Percentiles rank a stretch among this genome's conserved stretches.
Conservation (phyloP, 1,284 basidiomycete species). For the Jaminaea rosea region DNA sequence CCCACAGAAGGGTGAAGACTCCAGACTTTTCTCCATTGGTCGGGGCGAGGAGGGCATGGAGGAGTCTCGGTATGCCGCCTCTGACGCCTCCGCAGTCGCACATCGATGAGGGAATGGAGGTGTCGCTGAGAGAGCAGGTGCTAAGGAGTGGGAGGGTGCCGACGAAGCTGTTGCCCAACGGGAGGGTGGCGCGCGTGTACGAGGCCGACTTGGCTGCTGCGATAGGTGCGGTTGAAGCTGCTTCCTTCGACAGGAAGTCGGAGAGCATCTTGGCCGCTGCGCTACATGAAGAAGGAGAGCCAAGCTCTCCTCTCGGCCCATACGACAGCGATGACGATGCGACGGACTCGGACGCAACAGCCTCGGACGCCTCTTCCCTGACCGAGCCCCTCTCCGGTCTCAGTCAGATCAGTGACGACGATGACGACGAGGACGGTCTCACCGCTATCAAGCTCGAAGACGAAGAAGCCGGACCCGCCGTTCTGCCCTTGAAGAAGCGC, state of each 20-base stretch:
- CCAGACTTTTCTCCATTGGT: conserved; percentile 40
- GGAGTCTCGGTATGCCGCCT: conserved; percentile 16
- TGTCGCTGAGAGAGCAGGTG: background rate
- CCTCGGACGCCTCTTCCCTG: conserved; percentile 25
- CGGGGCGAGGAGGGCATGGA: conserved; percentile 31
- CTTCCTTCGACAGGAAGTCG: background rate
- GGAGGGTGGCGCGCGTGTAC: background rate
- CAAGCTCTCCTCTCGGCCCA: background rate
- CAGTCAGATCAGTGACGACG: conserved; percentile 19
- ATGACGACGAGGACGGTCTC: conserved; percentile 27
- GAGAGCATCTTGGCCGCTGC: background rate
- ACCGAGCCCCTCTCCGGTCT: conserved; percentile 32
- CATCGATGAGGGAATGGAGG: background rate
- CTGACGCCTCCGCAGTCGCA: conserved; percentile 17
- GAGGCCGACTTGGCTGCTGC: conserved; percentile 2
- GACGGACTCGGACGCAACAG: conserved; percentile 2
- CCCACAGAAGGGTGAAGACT: conserved; percentile 22
- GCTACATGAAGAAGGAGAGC: background rate
- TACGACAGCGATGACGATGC: conserved; percentile 10
- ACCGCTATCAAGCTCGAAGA: conserved; percentile 11
- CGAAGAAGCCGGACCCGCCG: conserved; percentile 2
- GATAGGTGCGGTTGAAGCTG: background rate
- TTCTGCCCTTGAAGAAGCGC: conserved; percentile 41
- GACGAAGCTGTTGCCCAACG: background rate
- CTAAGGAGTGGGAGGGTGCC: conserved; percentile 1